A percentile compares a stretch with the other conserved stretches of the same genome.
phyloP scores from a whole-genome alignment of 2,329 filamentous ascomycete genomes.

The Byssochlamys sp. region DNA sequence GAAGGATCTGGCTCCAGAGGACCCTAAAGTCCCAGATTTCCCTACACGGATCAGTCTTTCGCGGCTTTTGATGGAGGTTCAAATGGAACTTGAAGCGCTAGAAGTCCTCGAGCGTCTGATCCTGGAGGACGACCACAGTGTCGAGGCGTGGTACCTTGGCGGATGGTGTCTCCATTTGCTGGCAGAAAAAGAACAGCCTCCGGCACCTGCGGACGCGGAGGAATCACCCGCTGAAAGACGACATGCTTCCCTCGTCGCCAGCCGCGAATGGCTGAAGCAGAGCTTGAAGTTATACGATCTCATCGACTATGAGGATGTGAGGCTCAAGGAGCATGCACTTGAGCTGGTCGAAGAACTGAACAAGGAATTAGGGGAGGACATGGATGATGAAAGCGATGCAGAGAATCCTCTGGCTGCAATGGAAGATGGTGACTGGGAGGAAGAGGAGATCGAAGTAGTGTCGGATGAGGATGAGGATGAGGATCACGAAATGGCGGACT shows the following conservation, averaged over 20 bases:
- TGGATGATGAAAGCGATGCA: slow-evolving; percentile 47
- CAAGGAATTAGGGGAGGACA: slow-evolving; percentile 53
- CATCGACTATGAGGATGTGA: slow-evolving; percentile 61
- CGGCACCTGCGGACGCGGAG: slow-evolving; percentile 23
- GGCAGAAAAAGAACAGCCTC: slow-evolving; percentile 35
- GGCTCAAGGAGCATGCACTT: slow-evolving; percentile 34
- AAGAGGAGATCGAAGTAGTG: slow-evolving; percentile 48
- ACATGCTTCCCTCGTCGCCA: slow-evolving; percentile 59
- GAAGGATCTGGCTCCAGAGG: slow-evolving; percentile 64
- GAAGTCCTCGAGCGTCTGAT: slow-evolving; percentile 76
- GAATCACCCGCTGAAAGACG: slow-evolving; percentile 42
- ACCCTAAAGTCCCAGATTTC: slow-evolving; percentile 71
- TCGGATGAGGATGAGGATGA: slow-evolving; percentile 27
- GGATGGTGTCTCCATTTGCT: slow-evolving; percentile 83
- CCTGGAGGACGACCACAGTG: slow-evolving; percentile 80
- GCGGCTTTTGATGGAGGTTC: slow-evolving; percentile 79
- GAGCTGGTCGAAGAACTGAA: slow-evolving; percentile 46
- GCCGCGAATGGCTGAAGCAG: slow-evolving; percentile 72
- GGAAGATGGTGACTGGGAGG: slow-evolving; percentile 44
- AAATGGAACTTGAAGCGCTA: slow-evolving; percentile 74
- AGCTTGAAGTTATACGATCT: slow-evolving; percentile 68
- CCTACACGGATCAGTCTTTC: slow-evolving; percentile 73
- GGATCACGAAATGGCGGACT: slow-evolving; percentile 47
- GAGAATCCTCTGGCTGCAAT: slow-evolving; percentile 45
- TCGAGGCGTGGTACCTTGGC: slow-evolving; percentile 94